Evolutionary conservation across 2,329 filamentous ascomycete genomes (phyloP), one percentile per base, ranked within the genome.

Genomic region (Xylariaceae sp.): DNA sequence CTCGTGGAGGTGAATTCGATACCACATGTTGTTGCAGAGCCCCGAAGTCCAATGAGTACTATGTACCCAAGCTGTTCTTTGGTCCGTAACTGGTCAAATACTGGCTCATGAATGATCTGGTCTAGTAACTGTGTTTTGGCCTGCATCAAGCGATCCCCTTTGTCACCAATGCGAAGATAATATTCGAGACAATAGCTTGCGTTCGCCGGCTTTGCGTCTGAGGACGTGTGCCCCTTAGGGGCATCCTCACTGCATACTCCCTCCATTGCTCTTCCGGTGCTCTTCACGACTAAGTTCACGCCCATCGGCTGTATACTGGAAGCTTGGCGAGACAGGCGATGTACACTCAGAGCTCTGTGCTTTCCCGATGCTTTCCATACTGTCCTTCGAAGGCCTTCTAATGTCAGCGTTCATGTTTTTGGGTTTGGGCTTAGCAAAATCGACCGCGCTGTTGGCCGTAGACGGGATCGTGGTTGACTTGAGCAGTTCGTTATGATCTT

Each of bases 1-100:
- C n/a, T n/a, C n/a, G n/a, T n/a, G n/a, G n/a, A n/a, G n/a, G n/a
- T n/a, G n/a, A n/a, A n/a, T n/a, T n/a, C n/a, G n/a, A n/a, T n/a
- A 1, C 90, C 91, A 67, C 91, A 88, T 0, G 89, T 94, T 0
- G 90, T 92, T n/a, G 86, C 78, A 53, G 89, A 86, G 49, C 84
- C 83, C 34, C 88, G 82, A 9, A 87, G 81, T 24, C 92, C 91
- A 45, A 90, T 94, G 75, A 94, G 96, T 1, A 99, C 94, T 50
- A 99, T 91, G 67, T 99, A 99, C 11, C 95, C 95, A 6, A 99
- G 87, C 75, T 99, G 94, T 74, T 99, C 94, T 75, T 98, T 97
- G 40, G 94, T 98, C n/a, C n/a, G n/a, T n/a, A 99, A 82, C 73
- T 96, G 92, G 74, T 98, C 91, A 70, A 97, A 99, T 8, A 89